Evolutionary conservation across 371 early-diverging fungal genomes (phyloP), one percentile per base, ranked within the genome.

Genomic region (Apophysomyces ossiformis): DNA sequence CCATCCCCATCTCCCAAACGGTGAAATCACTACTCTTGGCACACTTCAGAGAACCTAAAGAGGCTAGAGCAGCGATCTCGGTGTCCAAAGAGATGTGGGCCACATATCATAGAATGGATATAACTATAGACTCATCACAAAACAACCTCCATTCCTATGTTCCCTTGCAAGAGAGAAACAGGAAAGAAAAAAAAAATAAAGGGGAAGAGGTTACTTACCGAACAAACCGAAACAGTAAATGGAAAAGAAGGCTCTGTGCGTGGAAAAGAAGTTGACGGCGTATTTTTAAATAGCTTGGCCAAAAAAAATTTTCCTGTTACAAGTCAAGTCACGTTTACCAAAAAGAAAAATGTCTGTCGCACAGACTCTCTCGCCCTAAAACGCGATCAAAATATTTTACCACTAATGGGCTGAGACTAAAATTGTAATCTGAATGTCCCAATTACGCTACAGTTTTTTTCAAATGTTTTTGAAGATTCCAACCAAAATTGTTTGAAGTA

Each of bases 21-120:
- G 67, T 64, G 69, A 47, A 45, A 66, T 38, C 57, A 57, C 57
- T 50, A 54, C 11, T 70, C 18, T 63, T 69, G 64, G 16, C 58
- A 64, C 21, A 37, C 43, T 56, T 62, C 60, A 66, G 76, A 78
- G 68, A 78, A 78, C 79, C 76, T 70, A 66, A 64, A 59, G 50
- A 36, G 61, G 61, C 45, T 66, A 65, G 56, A 64, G 61, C 65
- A 47, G 57, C 35, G 18, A 47, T 45, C 32, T 8, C 72, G 60
- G 70, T 62, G 68, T 69, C 37, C 36, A 35, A 64, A 44, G 67
- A 47, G 57, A 71, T 78, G 79, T 75, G 74, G 72, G 61, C 74
- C 76, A 61, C 76, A 38, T 12, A 76, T 78, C 79, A 78, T 78
- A 75, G 79, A 78, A 78, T 78, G 79, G 79, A 78, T 78, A 68